Conservation (phyloP, 371 early-diverging fungal genomes). For the Mucor velutinosus region DNA sequence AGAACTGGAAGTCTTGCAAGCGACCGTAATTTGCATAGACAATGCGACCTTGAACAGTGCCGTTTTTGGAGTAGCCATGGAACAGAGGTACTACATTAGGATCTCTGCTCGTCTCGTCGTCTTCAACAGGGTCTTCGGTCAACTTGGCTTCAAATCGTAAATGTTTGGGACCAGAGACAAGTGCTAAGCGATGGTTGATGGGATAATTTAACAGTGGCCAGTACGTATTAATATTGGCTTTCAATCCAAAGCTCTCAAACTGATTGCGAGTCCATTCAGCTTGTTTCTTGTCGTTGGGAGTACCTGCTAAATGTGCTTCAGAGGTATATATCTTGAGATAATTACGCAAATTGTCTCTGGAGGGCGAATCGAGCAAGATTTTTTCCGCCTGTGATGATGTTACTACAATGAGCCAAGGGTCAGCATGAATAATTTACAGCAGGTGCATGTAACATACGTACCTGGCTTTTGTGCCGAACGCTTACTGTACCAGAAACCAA, state of each 20-base stretch:
- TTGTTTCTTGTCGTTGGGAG: conserved; percentile 46
- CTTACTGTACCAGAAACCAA: conserved; percentile 44
- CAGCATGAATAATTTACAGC: no score
- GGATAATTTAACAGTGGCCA: conserved; percentile 66
- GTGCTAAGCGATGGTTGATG: conserved; percentile 53
- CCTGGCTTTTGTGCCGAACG: neutral
- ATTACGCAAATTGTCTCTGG: conserved; percentile 10
- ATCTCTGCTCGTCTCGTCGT: conserved; percentile 49
- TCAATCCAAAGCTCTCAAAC: conserved; percentile 57
- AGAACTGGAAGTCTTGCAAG: conserved; percentile 57
- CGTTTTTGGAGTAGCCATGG: conserved; percentile 66
- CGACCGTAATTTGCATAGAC: conserved; percentile 74
- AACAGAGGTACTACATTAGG: conserved; percentile 60
- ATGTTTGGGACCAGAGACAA: conserved; percentile 56
- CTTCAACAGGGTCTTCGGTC: conserved; percentile 59
- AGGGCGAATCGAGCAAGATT: conserved; percentile 16
- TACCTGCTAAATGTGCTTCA: conserved; percentile 60
- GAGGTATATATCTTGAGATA: conserved; percentile 46
- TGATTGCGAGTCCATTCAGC: conserved; percentile 63
- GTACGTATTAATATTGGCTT: conserved; percentile 61
- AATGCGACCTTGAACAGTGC: conserved; percentile 60
- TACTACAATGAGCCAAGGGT: neutral
- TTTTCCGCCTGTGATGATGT: conserved; percentile 10
- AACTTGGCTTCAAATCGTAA: conserved; percentile 57
- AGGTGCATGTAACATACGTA: neutral